Conservation (phyloP, 1,139 yeast species). For the Pichia sp. region DNA sequence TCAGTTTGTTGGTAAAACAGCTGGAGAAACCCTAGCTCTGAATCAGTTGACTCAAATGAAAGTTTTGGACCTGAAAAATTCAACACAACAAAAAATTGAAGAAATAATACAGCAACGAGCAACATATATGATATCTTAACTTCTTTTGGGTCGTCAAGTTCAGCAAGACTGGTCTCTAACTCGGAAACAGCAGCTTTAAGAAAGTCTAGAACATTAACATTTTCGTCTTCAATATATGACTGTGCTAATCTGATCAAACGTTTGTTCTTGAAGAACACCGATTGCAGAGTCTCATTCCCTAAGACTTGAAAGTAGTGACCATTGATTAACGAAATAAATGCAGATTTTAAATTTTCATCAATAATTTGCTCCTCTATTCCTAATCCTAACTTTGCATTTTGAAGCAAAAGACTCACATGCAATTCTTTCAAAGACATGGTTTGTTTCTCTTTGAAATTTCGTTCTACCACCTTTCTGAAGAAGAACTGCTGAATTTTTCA, state of each 20-base stretch:
- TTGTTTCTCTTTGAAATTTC: too few species aligned
- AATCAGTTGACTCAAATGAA: constrained; percentile 25
- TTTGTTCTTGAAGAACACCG: constrained; percentile 13
- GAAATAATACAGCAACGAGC: constrained; percentile 44
- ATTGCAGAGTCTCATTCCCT: constrained; percentile 7
- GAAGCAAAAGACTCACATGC: constrained; percentile 1
- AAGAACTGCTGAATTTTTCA: background rate
- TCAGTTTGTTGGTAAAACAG: constrained; percentile 5
- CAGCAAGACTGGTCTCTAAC: constrained; percentile 4
- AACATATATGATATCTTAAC: constrained; percentile 9
- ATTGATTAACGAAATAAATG: constrained; percentile 13
- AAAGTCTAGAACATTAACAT: constrained; percentile 2
- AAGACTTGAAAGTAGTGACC: constrained; percentile 23
- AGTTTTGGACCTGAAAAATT: constrained; percentile 82
- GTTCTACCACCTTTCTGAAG: background rate
- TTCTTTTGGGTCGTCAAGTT: constrained; percentile 1
- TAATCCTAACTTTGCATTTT: constrained; percentile 2
- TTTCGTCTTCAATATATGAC: background rate
- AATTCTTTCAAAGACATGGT: background rate
- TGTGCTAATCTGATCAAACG: constrained; percentile 6
- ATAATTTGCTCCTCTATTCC: background rate
- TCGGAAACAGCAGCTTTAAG: constrained; percentile 8
- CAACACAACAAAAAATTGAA: constrained; percentile 65
- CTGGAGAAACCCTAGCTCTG: constrained; percentile 23
- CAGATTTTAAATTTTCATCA: constrained; percentile 4